phyloP scores from a whole-genome alignment of 2,329 filamentous ascomycete genomes.

The Hypomyces rosellus region DNA sequence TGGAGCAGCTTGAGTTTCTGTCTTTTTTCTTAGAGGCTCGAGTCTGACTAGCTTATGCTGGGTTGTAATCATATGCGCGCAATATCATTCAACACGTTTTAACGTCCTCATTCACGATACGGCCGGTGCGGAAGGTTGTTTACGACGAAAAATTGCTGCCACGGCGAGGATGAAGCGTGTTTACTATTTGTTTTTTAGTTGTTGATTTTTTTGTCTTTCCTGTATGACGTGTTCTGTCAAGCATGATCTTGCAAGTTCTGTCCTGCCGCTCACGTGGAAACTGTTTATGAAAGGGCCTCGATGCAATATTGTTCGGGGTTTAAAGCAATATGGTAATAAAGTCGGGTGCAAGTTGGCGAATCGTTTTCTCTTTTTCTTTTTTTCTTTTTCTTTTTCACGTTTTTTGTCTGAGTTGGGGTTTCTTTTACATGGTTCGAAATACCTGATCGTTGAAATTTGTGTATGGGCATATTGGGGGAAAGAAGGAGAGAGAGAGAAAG shows the following conservation, averaged over 20 bases:
- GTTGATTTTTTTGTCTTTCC: slow-evolving; percentile 7
- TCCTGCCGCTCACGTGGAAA: slow-evolving; percentile 10
- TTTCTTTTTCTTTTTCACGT: slow-evolving; percentile 2
- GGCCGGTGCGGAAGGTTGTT: background rate
- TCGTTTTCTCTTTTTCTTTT: slow-evolving; percentile 2
- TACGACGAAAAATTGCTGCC: too few relatives aligned
- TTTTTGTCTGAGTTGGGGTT: slow-evolving; percentile 8
- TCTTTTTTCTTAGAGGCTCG: too few relatives aligned
- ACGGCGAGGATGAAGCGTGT: slow-evolving; percentile 5
- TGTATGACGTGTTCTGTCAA: slow-evolving; percentile 10
- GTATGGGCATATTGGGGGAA: background rate
- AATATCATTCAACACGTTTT: slow-evolving; percentile 11
- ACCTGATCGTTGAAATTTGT: slow-evolving; percentile 8
- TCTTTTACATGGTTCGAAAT: slow-evolving; percentile 5
- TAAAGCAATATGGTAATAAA: slow-evolving; percentile 8
- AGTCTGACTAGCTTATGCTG: background rate
- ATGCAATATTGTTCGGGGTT: slow-evolving; percentile 1
- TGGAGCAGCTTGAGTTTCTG: too few relatives aligned
- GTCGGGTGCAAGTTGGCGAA: background rate
- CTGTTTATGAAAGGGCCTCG: slow-evolving; percentile 9
- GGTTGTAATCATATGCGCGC: slow-evolving; percentile 12
- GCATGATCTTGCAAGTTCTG: slow-evolving; percentile 13
- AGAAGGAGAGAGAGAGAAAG: too few relatives aligned
- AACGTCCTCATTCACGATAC: background rate
- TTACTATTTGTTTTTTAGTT: slow-evolving; percentile 6